A percentile compares a stretch with the other conserved stretches of the same genome.
phyloP scores from a whole-genome alignment of 306 rosid genomes.

The Arachis stenosperma region DNA sequence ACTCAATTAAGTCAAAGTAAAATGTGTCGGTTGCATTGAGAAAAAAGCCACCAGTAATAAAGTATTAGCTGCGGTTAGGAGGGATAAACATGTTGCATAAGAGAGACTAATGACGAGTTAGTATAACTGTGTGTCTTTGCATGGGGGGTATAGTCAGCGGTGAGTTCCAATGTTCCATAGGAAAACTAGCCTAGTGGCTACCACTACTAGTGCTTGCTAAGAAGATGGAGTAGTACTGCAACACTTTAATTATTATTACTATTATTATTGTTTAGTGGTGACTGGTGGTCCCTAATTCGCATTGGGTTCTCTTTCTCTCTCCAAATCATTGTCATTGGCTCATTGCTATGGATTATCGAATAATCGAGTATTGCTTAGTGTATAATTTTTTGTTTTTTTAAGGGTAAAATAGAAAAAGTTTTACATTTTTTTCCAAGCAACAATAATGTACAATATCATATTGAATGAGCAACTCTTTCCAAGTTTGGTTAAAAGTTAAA shows the following conservation, averaged over 20 bases:
- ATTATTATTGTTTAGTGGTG: background rate
- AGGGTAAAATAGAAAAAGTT: too few relatives aligned
- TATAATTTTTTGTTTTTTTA: background rate
- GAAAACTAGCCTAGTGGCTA: too few relatives aligned
- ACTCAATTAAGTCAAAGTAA: background rate
- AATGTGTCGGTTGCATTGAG: conserved; percentile 37
- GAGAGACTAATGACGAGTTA: background rate
- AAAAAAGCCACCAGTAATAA: background rate
- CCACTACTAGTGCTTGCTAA: too few relatives aligned
- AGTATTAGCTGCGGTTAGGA: background rate
- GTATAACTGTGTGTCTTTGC: too few relatives aligned
- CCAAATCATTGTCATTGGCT: conserved; percentile 22
- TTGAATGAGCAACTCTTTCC: too few relatives aligned
- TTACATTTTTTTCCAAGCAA: too few relatives aligned
- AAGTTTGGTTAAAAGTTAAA: background rate
- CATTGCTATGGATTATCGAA: background rate
- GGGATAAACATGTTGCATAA: background rate
- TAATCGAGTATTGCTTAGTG: background rate
- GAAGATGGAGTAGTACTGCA: background rate
- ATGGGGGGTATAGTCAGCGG: background rate
- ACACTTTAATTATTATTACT: conserved; percentile 1
- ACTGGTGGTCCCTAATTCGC: conserved; percentile 34
- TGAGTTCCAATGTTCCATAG: background rate
- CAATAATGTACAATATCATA: too few relatives aligned
- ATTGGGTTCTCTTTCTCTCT: conserved; percentile 31